Percentiles rank a stretch among this genome's conserved stretches.
phyloP scores from a whole-genome alignment of 2,329 filamentous ascomycete genomes.

The Penicillium sp. region DNA sequence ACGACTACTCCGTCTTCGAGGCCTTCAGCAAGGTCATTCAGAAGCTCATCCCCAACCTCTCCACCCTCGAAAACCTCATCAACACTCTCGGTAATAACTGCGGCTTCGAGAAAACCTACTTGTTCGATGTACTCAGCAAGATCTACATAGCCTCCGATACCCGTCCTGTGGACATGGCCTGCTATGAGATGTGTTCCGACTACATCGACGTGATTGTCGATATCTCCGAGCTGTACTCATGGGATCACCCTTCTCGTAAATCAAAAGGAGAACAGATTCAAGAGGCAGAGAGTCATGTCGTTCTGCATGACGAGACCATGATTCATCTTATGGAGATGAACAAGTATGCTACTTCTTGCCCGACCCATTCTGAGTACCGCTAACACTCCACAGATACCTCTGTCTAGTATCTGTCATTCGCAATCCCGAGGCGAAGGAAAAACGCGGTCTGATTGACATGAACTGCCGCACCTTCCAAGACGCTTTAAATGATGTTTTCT shows the following conservation, averaged over 20 bases:
- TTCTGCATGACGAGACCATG: slow-evolving; percentile 60
- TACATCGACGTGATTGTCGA: slow-evolving; percentile 99
- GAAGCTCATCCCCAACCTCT: slow-evolving; percentile 89
- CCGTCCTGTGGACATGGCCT: slow-evolving; percentile 87
- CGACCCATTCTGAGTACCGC: neutral
- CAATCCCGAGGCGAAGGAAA: slow-evolving; percentile 62
- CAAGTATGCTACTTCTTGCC: slow-evolving; percentile 48
- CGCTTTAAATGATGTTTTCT: slow-evolving; percentile 61
- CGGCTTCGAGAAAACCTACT: slow-evolving; percentile 94
- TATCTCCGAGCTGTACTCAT: slow-evolving; percentile 93
- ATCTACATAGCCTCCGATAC: slow-evolving; percentile 98
- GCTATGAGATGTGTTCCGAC: slow-evolving; percentile 97
- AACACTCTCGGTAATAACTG: slow-evolving; percentile 92
- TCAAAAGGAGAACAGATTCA: slow-evolving; percentile 47
- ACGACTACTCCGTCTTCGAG: slow-evolving; percentile 97
- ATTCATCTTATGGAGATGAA: slow-evolving; percentile 67
- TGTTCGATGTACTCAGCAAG: slow-evolving; percentile 96
- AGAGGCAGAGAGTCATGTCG: slow-evolving; percentile 62
- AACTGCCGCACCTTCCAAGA: slow-evolving; percentile 64
- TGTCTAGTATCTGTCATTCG: slow-evolving; percentile 65
- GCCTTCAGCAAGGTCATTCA: slow-evolving; percentile 98
- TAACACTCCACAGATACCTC: slow-evolving; percentile 51
- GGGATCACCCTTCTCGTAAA: slow-evolving; percentile 50
- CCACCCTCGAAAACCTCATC: slow-evolving; percentile 87
- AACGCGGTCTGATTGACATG: slow-evolving; percentile 65